Base-by-base conservation (phyloP, 2,329 filamentous ascomycete species). In the Immersiporthe knoxdaviesiana region DNA sequence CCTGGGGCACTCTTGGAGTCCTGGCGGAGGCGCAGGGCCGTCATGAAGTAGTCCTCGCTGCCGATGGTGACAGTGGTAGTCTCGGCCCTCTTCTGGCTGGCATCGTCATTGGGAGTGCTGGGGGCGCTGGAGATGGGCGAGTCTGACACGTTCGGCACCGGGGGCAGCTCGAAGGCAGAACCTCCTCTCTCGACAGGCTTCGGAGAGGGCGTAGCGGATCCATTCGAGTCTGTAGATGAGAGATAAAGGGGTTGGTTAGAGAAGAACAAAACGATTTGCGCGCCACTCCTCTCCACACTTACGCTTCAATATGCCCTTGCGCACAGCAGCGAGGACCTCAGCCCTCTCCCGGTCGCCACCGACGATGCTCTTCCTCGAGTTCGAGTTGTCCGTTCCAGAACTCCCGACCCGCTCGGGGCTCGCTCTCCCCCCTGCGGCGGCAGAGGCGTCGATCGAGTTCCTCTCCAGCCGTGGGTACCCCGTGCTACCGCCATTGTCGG, bases 271-370 rank as follows among this genome's bases (percentile, higher is more conserved):
- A 37, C 2, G 56, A 76, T 59, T 8, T 56, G 16, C 27, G 18
- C 32, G 73, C 27, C 41, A 41, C 6, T 24, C 21, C 7, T 24
- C 21, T 24, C 6, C 12, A n/a, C 5, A 80, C 88, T 79, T 86
- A 92, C 94, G 92, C 82, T 99, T 99, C 67, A 99, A 81, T 63
- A 99, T 99, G 63, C 96, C 96, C 82, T 97, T 97, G 77, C 93
- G 93, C 62, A 98, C 93, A 8, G 94, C 93, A 27, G 94, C 93
- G 58, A 98, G 86, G 21, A 97, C 92, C 77, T 98, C 95, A 0
- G 94, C 93, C 72, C 95, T 90, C 77, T 98, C 96, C 76, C 85
- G 91, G 73, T 98, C 96, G 37, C 93, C 92, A 52, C 94, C 95
- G 61, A 97, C 86, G 74, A 97, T 97, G 81, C 94, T 98, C 84